Conservation (phyloP, 1,284 basidiomycete species). For the Leccinum cinnamomeum region DNA sequence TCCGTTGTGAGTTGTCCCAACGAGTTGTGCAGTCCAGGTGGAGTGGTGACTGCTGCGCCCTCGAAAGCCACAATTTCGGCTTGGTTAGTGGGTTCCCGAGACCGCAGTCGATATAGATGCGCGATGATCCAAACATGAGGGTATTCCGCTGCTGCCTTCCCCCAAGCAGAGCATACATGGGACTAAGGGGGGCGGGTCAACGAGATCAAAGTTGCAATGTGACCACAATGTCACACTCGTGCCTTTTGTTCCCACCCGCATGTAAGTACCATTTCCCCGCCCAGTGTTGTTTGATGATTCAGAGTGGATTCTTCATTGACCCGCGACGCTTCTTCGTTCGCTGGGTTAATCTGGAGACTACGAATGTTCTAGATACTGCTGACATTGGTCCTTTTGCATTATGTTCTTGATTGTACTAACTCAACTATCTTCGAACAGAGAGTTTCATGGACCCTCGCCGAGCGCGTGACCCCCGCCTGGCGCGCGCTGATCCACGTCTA, state of each 20-base stretch:
- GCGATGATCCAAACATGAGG: conserved; percentile 55
- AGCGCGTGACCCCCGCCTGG: conserved; percentile 75
- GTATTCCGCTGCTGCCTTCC: conserved; percentile 41
- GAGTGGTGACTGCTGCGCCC: conserved; percentile 42
- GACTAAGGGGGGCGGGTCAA: conserved; percentile 57
- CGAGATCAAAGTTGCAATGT: conserved; percentile 10
- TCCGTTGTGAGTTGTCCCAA: conserved; percentile 18
- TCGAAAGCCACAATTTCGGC: conserved; percentile 52
- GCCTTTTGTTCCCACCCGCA: conserved; percentile 2
- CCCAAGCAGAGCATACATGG: conserved; percentile 55
- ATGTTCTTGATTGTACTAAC: conserved; percentile 2
- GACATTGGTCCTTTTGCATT: conserved; percentile 39
- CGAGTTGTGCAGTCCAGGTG: conserved; percentile 23
- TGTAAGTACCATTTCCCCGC: conserved; percentile 18
- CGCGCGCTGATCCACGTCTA: conserved; percentile 64
- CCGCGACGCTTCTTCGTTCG: conserved; percentile 37
- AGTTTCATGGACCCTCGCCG: conserved; percentile 70
- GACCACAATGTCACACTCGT: conserved; percentile 24
- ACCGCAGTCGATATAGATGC: conserved; percentile 53
- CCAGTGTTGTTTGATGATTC: conserved; percentile 60
- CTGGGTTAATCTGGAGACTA: conserved; percentile 73
- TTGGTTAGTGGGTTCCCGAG: conserved; percentile 42
- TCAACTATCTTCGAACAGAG: conserved; percentile 19
- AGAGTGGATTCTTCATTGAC: conserved; percentile 85
- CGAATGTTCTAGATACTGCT: conserved; percentile 88